phyloP scores from a whole-genome alignment of 371 early-diverging fungal genomes.

The Neoconidiobolus thromboides region DNA sequence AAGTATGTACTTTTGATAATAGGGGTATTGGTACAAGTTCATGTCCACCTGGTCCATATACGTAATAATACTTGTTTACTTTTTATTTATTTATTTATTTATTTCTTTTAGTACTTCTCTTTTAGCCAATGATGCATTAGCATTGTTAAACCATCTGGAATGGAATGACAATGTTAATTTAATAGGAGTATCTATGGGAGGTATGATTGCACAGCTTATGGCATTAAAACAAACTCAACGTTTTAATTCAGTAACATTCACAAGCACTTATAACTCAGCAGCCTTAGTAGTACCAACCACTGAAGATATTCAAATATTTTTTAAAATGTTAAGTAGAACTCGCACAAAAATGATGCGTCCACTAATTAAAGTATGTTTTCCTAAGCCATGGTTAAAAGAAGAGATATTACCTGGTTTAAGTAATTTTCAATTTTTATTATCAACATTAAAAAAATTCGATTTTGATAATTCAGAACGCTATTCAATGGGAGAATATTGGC shows the following conservation, averaged over 20 bases:
- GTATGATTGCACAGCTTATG: slow-evolving; percentile 48
- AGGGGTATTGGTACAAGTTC: slow-evolving; percentile 36
- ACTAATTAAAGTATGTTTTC: slow-evolving; percentile 1
- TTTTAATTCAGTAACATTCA: slow-evolving; percentile 21
- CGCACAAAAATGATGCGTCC: background rate
- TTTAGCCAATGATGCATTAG: slow-evolving; percentile 44
- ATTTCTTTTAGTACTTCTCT: slow-evolving; percentile 23
- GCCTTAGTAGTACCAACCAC: background rate
- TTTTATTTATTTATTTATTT: too few relatives aligned
- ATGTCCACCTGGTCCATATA: slow-evolving; percentile 20
- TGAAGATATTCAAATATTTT: background rate
- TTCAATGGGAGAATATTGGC: background rate
- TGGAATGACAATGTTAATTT: slow-evolving; percentile 41
- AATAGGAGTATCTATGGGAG: slow-evolving; percentile 60
- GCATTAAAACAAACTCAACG: slow-evolving; percentile 15
- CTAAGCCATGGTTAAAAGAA: background rate
- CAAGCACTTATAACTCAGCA: slow-evolving; percentile 13
- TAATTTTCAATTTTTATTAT: background rate
- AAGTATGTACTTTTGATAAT: slow-evolving; percentile 60
- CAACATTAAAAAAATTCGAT: background rate
- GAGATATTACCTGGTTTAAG: background rate
- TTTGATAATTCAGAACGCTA: background rate
- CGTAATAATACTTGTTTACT: too few relatives aligned
- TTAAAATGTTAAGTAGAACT: background rate
- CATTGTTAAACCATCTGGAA: slow-evolving; percentile 34